These are phyloP conservation scores for Meripilus lineatus DNA, from an alignment of 1,284 basidiomycete species.

Conservation along the genomic window DNA sequence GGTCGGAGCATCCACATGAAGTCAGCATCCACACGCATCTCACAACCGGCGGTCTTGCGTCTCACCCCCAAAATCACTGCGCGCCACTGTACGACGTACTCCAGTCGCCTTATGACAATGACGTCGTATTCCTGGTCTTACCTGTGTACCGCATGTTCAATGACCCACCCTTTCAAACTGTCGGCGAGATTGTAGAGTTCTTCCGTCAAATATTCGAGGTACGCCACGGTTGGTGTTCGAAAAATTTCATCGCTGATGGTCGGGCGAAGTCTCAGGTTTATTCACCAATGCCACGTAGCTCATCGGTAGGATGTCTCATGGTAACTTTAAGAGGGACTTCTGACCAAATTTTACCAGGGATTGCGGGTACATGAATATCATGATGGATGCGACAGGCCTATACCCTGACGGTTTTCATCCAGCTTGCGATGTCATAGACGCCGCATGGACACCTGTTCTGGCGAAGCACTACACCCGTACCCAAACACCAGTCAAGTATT, in stretches of 20 bases:
- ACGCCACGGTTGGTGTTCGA: not conserved
- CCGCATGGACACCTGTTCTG: no score
- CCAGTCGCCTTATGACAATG: no score
- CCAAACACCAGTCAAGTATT: no score
- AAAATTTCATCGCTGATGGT: no score
- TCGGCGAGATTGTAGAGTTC: no score
- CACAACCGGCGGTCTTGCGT: slow-evolving; percentile 16
- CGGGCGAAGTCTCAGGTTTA: slow-evolving; percentile 27
- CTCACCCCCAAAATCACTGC: no score
- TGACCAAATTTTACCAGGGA: no score
- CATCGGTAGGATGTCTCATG: slow-evolving; percentile 8
- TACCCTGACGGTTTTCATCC: no score
- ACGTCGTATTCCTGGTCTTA: not conserved
- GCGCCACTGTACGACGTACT: slow-evolving; percentile 23
- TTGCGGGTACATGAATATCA: no score
- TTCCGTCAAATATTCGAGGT: no score
- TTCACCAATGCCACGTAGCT: slow-evolving; percentile 17
- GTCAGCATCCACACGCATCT: slow-evolving; percentile 14
- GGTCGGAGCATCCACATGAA: slow-evolving; percentile 12
- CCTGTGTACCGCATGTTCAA: slow-evolving; percentile 4
- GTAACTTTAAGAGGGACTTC: no score
- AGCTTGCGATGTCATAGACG: slow-evolving; percentile 8
- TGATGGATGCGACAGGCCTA: no score
- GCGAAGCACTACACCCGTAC: slow-evolving; percentile 24
- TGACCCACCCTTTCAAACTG: slow-evolving; percentile 11